Conservation (phyloP, 2,329 filamentous ascomycete species). For the Penicillium sp. region DNA sequence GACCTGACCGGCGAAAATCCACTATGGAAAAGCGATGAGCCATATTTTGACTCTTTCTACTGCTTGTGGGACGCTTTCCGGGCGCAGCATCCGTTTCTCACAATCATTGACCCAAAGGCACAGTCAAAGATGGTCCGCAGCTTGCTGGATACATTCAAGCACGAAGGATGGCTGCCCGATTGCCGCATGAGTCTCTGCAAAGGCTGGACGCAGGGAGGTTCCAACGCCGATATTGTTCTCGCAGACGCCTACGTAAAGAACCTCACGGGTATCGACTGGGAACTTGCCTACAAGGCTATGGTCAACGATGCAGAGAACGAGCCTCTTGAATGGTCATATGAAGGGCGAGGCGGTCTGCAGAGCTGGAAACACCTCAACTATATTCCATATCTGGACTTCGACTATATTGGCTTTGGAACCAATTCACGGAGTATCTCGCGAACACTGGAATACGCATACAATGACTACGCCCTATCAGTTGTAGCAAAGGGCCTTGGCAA, state of each 20-base stretch:
- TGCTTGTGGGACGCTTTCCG: constrained; percentile 25
- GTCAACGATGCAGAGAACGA: constrained; percentile 67
- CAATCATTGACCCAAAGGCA: constrained; percentile 26
- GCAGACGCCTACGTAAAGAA: constrained; percentile 66
- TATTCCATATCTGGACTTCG: constrained; percentile 66
- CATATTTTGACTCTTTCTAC: constrained; percentile 70
- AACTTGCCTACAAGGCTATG: constrained; percentile 63
- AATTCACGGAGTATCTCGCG: constrained; percentile 67
- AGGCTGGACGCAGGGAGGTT: constrained; percentile 29
- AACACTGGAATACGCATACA: constrained; percentile 72
- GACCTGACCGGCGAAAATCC: constrained; percentile 70
- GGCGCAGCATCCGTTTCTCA: constrained; percentile 26
- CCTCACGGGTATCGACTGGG: constrained; percentile 63
- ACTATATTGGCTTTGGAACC: constrained; percentile 62
- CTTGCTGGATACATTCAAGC: constrained; percentile 29
- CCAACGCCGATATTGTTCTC: constrained; percentile 65
- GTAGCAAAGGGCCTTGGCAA: constrained; percentile 57
- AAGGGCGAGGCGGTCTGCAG: constrained; percentile 65
- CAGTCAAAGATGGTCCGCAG: constrained; percentile 30
- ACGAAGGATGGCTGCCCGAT: constrained; percentile 32
- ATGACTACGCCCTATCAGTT: constrained; percentile 64
- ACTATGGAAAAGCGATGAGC: constrained; percentile 60
- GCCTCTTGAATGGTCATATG: constrained; percentile 64
- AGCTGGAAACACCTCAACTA: constrained; percentile 68
- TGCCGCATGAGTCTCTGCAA: constrained; percentile 34